A percentile compares a stretch with the other conserved stretches of the same genome.
Conservation (phyloP, 2,329 filamentous ascomycete species). For the Monilinia aucupariae region DNA sequence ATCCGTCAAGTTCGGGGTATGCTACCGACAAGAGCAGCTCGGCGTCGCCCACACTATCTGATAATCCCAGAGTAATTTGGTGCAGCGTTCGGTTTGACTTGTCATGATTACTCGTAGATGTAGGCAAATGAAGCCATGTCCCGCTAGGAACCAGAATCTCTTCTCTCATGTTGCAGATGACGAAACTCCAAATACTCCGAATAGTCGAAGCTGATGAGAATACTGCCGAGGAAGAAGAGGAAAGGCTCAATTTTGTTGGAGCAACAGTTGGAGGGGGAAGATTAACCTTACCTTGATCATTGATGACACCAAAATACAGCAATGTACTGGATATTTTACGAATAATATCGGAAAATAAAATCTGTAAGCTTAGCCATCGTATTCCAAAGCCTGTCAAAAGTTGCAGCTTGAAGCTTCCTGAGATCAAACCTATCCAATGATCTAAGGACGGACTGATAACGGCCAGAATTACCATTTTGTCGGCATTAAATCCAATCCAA, state of each 20-base stretch:
- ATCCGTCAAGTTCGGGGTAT: slow-evolving; percentile 5
- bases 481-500: not conserved
- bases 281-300: no score
- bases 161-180: slow-evolving; percentile 9
- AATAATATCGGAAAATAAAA: not conserved
- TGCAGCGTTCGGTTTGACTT: not conserved
- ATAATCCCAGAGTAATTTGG: not conserved
- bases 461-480: slow-evolving; percentile 7
- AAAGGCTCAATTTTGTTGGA: not conserved
- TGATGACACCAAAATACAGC: not conserved
- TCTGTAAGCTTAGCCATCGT: not conserved
- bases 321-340: slow-evolving; percentile 4
- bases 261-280: not conserved
- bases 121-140: not conserved
- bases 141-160: slow-evolving; percentile 2
- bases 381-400: not conserved
- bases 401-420: not conserved
- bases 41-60: slow-evolving; percentile 12
- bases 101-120: not conserved
- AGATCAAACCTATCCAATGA: not conserved
- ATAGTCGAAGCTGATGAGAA: slow-evolving; percentile 3
- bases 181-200: slow-evolving; percentile 2
- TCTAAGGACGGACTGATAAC: not conserved
- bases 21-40: slow-evolving; percentile 11
- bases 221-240: not conserved